phyloP scores from a whole-genome alignment of 2,329 filamentous ascomycete genomes.

The Colletotrichum noveboracense region DNA sequence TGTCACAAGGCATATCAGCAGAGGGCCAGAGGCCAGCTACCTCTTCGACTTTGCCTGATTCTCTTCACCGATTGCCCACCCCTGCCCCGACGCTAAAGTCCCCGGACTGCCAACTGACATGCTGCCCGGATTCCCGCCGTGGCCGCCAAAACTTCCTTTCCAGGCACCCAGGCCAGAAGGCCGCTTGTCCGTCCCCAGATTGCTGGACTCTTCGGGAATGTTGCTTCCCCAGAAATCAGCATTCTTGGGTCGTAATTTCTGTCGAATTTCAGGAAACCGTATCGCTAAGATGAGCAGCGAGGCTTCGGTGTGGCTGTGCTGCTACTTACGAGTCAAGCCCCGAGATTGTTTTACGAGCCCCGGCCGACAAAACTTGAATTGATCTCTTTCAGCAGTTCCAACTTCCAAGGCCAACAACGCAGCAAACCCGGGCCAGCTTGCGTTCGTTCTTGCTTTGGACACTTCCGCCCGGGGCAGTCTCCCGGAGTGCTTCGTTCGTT shows the following conservation, averaged over 20 bases:
- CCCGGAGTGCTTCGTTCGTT: background rate
- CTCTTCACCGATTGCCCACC: background rate
- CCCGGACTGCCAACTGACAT: background rate
- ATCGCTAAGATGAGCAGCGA: slow-evolving; percentile 10
- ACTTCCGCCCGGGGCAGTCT: background rate
- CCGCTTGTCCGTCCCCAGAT: background rate
- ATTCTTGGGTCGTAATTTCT: background rate
- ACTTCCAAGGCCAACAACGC: background rate
- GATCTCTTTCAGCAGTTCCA: background rate
- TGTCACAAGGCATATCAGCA: background rate
- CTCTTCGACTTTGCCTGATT: background rate
- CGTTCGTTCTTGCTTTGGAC: background rate
- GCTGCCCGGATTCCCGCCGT: background rate
- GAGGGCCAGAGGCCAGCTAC: background rate
- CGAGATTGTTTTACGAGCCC: slow-evolving; percentile 3
- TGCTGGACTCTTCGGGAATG: background rate
- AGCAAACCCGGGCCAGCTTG: background rate
- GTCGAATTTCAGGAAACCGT: background rate
- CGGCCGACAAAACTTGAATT: background rate
- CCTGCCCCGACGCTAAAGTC: background rate
- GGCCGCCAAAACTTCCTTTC: background rate
- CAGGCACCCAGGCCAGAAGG: background rate
- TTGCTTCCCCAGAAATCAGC: background rate
- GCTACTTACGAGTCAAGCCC: slow-evolving; percentile 12
- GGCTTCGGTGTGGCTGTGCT: slow-evolving; percentile 15